These are phyloP conservation scores for Aurantiochytrium sp. DNA, from an alignment of 108 stramenopile genomes.

Conservation along the genomic window DNA sequence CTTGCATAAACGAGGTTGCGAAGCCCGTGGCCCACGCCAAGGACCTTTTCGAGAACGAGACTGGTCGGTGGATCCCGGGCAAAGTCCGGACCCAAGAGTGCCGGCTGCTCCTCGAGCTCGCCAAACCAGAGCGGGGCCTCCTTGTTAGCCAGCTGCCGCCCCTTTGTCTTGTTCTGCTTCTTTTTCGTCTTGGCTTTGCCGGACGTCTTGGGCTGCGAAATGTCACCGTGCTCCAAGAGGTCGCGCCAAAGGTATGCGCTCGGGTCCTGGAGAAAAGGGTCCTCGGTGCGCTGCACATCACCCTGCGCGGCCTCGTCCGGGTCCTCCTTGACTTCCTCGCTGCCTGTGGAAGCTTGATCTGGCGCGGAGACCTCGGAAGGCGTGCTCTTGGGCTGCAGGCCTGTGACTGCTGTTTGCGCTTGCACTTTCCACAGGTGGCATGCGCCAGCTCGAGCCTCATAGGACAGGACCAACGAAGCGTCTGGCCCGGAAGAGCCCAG, in stretches of 20 bases:
- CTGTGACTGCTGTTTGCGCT: too few species aligned
- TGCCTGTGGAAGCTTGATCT: too few species aligned
- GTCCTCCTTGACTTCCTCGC: too few species aligned
- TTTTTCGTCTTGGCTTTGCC: not conserved
- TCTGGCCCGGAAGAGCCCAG: not conserved
- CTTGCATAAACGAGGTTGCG: not conserved
- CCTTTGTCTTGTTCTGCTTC: not conserved
- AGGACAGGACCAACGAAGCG: not conserved
- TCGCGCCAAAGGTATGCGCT: not conserved
- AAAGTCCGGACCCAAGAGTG: not conserved
- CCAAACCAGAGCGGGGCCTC: not conserved
- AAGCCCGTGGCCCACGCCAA: not conserved
- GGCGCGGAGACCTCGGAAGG: too few species aligned
- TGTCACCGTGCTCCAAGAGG: not conserved
- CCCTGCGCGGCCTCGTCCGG: too few species aligned
- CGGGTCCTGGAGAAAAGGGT: not conserved
- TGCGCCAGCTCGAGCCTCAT: not conserved
- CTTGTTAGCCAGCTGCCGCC: not conserved
- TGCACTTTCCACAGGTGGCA: not conserved
- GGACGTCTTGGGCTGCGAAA: not conserved
- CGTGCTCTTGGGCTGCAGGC: too few species aligned
- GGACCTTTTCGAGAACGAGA: not conserved
- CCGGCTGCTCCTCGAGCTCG: not conserved
- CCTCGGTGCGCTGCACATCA: not conserved
- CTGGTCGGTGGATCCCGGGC: not conserved